Conservation (phyloP, 208 protist species). For the Zelonia costaricensis region DNA sequence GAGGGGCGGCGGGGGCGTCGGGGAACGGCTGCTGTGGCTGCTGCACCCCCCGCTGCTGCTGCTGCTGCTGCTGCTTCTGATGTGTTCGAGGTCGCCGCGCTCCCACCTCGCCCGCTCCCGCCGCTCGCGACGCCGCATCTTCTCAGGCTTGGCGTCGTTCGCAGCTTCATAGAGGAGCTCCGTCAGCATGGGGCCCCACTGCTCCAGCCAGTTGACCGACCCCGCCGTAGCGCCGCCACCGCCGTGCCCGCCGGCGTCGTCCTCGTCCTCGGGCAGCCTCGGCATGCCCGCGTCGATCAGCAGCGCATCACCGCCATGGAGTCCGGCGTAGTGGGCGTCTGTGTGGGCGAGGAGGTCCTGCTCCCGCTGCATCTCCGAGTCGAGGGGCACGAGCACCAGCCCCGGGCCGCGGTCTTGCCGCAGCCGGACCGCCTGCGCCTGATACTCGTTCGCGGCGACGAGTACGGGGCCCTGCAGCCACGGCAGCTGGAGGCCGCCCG, state of each 20-base stretch:
- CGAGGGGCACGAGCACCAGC: constrained; percentile 10
- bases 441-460: constrained; percentile 15
- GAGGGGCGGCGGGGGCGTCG: too few species aligned
- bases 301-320: too few species aligned
- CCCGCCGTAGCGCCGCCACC: too few species aligned
- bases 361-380: constrained; percentile 15
- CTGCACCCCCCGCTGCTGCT: background rate
- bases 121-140: background rate
- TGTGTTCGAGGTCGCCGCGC: background rate
- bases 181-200: constrained; percentile 28
- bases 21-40: too few species aligned
- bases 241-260: background rate
- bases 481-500: background rate
- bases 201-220: constrained; percentile 25
- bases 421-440: constrained; percentile 1
- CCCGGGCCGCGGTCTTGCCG: background rate
- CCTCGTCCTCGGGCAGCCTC: background rate
- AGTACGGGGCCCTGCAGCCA: constrained; percentile 14
- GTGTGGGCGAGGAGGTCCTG: too few species aligned
- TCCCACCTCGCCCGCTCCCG: background rate
- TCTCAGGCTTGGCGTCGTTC: constrained; percentile 8
- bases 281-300: too few species aligned
- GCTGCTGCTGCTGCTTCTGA: background rate
- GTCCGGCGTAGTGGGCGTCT: too few species aligned
- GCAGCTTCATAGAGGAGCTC: constrained; percentile 29